Evolutionary conservation across 768 basidiomycete genomes (phyloP), one percentile per base, ranked within the genome.

Genomic region (Amanita thiersii): DNA sequence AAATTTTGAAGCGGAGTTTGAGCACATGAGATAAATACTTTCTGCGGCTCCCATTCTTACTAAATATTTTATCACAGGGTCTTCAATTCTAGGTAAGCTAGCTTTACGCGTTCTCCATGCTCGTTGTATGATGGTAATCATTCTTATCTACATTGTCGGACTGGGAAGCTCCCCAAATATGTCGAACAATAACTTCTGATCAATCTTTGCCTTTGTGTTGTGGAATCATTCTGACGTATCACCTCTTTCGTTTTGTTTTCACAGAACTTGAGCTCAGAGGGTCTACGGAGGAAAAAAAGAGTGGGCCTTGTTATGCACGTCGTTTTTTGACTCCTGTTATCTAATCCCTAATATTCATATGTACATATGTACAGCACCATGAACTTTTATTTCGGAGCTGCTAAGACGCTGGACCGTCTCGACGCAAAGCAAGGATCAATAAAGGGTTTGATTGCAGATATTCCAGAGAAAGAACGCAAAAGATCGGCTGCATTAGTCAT

Each of bases 341-440:
- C 33, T 12, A 10, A 4, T 9, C 11, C 24, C 42, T 43, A 37
- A 43, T 43, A 37, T n/a, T n/a, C n/a, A n/a, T 28, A 43, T 28
- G 9, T 15, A n/a, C 23, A n/a, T 28, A 19, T 29, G 35, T 43
- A 28, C 32, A 34, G 33, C 28, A 33, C 2, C 62, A 94, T 96
- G 92, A 93, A 93, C 69, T 92, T 94, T 66, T 96, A 96, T 68
- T 90, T 90, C 66, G 82, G 88, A 59, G 88, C 90, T 50, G 83
- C 83, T 50, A 72, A 79, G 53, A 72, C 80, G 3, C 68, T 97
- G 52, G 90, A 94, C 57, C 81, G 81, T 51, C 72, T 97, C 45
- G 86, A 93, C 57, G 74, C 78, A 32, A 91, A 85, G 58, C 73
- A 90, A 59, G 92, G 91, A n/a, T 93, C 89, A 10, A 85, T 97